Base-by-base conservation (phyloP, 176 grass and related monocot genomes). In the Triticum turgidum region DNA sequence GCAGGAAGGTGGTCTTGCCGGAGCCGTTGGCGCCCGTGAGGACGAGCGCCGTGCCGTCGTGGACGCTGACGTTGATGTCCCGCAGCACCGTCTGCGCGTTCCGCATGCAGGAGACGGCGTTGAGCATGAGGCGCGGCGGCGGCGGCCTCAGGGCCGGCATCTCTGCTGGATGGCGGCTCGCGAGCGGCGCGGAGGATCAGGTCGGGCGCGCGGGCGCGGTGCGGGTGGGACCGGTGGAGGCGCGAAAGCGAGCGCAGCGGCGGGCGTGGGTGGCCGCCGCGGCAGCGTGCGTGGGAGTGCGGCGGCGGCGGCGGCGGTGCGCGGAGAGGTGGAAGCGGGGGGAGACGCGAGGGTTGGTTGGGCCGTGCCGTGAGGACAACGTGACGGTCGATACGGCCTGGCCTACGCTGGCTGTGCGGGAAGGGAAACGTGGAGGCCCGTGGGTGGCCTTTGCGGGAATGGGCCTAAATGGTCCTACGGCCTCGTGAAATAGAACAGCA, bases 11-110 rank as follows among this genome's bases (percentile, higher is more conserved):
- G 35, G 88, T 92, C 89, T 97, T 97, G 17, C 97, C 97, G 14
- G 97, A 99, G 51, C 94, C 92, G 64, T 99, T 99, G 62, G 94
- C 89, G 61, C 97, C 97, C 3, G 97, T 97, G 69, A 99, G 89
- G 10, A 99, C 85, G 6, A 99, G 89, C 4, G 94, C 94, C 4
- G 85, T 94, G 65, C 97, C 92, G 65, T 99, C 97, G 64, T 99
- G 94, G 25, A 99, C 79, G 45, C 92, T 92, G 15, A 93, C 85
- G 49, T 99, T 99, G 69, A 97, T 89, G 78, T 99, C 87, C 5
- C 97, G 92, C 15, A 99, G 92, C 44, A 99, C 89, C 6, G 82
- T 89, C 84, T 96, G 94, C 18, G 94, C 94, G 77, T 99, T 99
- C 66, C 97, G 90, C 94, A 99, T 97, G 87, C 97, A 97, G 13